A percentile compares a stretch with the other conserved stretches of the same genome.
Evolutionary conservation across 495 filamentous ascomycete species (phyloP).

Genomic region (Podospora didyma): DNA sequence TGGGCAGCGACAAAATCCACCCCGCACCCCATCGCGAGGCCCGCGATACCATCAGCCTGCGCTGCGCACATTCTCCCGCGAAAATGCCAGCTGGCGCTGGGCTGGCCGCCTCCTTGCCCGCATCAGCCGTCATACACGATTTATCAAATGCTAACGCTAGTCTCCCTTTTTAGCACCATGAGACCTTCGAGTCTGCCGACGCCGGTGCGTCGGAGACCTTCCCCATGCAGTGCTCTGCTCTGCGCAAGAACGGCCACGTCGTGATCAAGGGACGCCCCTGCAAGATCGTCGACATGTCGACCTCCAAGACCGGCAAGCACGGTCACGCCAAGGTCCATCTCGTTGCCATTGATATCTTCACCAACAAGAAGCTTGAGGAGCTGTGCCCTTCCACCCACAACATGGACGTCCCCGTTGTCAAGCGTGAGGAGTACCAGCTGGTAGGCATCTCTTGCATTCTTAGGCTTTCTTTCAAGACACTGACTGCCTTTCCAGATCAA

Average conservation of each 20-base stretch:
- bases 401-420: conserved; percentile 97
- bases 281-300: conserved; percentile 99
- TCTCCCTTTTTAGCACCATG: conserved; percentile 59
- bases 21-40: conserved; percentile 28
- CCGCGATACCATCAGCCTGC: conserved; percentile 13
- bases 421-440: conserved; percentile 85
- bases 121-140: background rate
- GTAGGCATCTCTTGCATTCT: conserved; percentile 50
- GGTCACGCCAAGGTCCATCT: conserved; percentile 99
- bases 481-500: conserved; percentile 56
- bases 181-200: conserved; percentile 88
- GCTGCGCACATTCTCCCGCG: too few relatives aligned
- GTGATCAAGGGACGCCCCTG: conserved; percentile 97
- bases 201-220: conserved; percentile 90
- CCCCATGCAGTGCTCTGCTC: conserved; percentile 98
- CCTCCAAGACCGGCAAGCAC: conserved; percentile 99
- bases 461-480: background rate
- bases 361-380: conserved; percentile 98
- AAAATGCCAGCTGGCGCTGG: too few relatives aligned
- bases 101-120: background rate
- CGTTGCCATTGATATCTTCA: conserved; percentile 97
- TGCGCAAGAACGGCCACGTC: conserved; percentile 97
- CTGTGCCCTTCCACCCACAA: conserved; percentile 99
- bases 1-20: conserved; percentile 24
- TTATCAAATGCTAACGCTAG: background rate